These are phyloP conservation scores for Asterochloris erici DNA, from an alignment of 139 green algal genomes.

Conservation along the genomic window DNA sequence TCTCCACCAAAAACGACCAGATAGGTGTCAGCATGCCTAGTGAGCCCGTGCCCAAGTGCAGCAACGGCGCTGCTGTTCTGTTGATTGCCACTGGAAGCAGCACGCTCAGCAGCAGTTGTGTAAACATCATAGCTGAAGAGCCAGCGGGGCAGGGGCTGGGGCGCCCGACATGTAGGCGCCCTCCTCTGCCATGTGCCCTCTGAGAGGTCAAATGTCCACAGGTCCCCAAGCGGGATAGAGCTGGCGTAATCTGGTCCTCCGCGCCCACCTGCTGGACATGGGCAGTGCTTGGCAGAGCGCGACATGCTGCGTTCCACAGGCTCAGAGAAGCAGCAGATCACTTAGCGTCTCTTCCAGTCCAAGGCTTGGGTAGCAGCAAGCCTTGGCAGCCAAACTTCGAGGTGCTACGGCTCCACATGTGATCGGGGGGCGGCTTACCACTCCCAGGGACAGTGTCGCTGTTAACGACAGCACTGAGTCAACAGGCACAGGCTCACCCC, in stretches of 20 bases:
- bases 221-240: constrained; percentile 3
- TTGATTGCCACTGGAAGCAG: neutral
- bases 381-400: too few relatives aligned
- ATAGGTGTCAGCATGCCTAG: neutral
- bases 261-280: constrained; percentile 3
- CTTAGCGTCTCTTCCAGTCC: too few relatives aligned
- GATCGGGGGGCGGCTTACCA: too few relatives aligned
- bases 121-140: constrained; percentile 6
- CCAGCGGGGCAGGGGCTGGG: constrained; percentile 1
- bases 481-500: too few relatives aligned
- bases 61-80: neutral
- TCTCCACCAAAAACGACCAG: constrained; percentile 21
- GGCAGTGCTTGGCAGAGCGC: too few relatives aligned
- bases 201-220: constrained; percentile 5
- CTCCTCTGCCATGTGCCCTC: too few relatives aligned
- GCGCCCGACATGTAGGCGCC: neutral
- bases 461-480: too few relatives aligned
- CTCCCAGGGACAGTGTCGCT: too few relatives aligned
- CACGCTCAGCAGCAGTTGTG: neutral
- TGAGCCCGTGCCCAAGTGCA: neutral
- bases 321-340: too few relatives aligned
- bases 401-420: too few relatives aligned
- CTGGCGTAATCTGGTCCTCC: neutral
- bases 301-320: too few relatives aligned
- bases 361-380: too few relatives aligned